These are phyloP conservation scores for Sporothrix brunneoviolacea DNA, from an alignment of 2,329 filamentous ascomycete genomes.

Conservation along the genomic window DNA sequence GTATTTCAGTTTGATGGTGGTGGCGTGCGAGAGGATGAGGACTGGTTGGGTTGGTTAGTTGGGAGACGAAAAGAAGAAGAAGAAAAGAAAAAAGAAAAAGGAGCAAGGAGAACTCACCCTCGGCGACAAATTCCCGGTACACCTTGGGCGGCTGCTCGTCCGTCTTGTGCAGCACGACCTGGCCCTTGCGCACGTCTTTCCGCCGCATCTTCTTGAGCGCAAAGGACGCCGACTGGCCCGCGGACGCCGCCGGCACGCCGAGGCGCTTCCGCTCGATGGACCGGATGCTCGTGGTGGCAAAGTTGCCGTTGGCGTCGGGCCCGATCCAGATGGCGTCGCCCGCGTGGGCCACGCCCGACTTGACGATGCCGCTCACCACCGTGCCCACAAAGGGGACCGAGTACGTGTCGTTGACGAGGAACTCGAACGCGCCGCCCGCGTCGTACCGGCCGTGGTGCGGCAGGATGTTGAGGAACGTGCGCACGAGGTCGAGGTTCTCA, in stretches of 20 bases:
- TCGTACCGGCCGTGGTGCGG: constrained; percentile 94
- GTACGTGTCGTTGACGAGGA: constrained; percentile 95
- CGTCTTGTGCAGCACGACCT: constrained; percentile 86
- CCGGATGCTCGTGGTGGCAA: constrained; percentile 76
- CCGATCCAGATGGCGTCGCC: constrained; percentile 88
- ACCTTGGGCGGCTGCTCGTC: constrained; percentile 63
- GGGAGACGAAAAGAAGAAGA: not conserved
- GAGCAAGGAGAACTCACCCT: constrained; percentile 43
- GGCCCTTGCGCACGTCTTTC: constrained; percentile 93
- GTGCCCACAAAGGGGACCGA: constrained; percentile 96
- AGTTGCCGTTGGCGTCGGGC: constrained; percentile 84
- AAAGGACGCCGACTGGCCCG: constrained; percentile 88
- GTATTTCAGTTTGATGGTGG: constrained; percentile 93
- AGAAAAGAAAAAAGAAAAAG: not conserved
- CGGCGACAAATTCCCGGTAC: constrained; percentile 69
- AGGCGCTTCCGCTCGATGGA: constrained; percentile 95
- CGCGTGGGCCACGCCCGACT: constrained; percentile 76
- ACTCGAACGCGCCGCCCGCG: constrained; percentile 80
- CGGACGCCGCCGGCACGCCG: constrained; percentile 75
- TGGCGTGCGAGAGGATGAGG: constrained; percentile 89
- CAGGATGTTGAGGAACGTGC: constrained; percentile 89
- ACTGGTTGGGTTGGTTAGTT: constrained; percentile 41
- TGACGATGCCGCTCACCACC: constrained; percentile 90
- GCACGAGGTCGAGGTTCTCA: constrained; percentile 80
- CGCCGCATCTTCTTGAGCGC: constrained; percentile 80